These are phyloP conservation scores for Hypoxylon sp. DNA, from an alignment of 2,329 filamentous ascomycete genomes.

Conservation along the genomic window DNA sequence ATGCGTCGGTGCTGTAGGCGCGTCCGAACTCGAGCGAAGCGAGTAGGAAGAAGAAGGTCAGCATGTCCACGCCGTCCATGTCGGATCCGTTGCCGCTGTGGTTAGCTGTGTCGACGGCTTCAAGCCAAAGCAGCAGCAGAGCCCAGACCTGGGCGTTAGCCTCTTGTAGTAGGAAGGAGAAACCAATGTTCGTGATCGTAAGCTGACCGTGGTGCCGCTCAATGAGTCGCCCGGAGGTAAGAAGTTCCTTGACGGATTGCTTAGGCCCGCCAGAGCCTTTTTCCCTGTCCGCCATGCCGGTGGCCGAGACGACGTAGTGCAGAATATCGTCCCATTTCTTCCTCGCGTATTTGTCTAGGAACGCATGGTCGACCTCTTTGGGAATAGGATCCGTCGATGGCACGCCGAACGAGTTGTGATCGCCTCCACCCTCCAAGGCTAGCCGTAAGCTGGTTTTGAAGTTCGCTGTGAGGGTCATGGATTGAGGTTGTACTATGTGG, in stretches of 20 bases:
- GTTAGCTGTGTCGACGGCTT: slow-evolving; percentile 73
- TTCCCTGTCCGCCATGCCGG: slow-evolving; percentile 58
- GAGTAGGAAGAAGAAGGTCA: slow-evolving; percentile 95
- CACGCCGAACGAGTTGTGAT: slow-evolving; percentile 89
- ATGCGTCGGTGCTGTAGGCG: slow-evolving; percentile 85
- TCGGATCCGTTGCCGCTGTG: slow-evolving; percentile 57
- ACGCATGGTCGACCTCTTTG: slow-evolving; percentile 70
- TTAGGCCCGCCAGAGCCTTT: slow-evolving; percentile 64
- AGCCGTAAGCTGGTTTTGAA: slow-evolving; percentile 86
- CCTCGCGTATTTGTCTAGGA: slow-evolving; percentile 85
- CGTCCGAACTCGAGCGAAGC: slow-evolving; percentile 91
- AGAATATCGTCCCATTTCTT: slow-evolving; percentile 95
- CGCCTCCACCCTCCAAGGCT: slow-evolving; percentile 86
- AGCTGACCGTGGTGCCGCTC: slow-evolving; percentile 63
- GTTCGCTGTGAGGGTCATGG: slow-evolving; percentile 79
- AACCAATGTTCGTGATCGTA: slow-evolving; percentile 89
- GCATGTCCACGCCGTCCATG: slow-evolving; percentile 90
- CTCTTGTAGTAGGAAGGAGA: slow-evolving; percentile 93
- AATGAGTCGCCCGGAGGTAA: slow-evolving; percentile 83
- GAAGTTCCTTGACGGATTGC: slow-evolving; percentile 82
- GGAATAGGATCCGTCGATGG: slow-evolving; percentile 73
- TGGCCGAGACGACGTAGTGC: slow-evolving; percentile 90
- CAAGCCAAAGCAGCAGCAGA: slow-evolving; percentile 89
- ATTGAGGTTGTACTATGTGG: slow-evolving; percentile 83
- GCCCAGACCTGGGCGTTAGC: slow-evolving; percentile 98